These are phyloP conservation scores for Pterocarpus santalinus DNA, from an alignment of 306 rosid species.

Conservation along the genomic window DNA sequence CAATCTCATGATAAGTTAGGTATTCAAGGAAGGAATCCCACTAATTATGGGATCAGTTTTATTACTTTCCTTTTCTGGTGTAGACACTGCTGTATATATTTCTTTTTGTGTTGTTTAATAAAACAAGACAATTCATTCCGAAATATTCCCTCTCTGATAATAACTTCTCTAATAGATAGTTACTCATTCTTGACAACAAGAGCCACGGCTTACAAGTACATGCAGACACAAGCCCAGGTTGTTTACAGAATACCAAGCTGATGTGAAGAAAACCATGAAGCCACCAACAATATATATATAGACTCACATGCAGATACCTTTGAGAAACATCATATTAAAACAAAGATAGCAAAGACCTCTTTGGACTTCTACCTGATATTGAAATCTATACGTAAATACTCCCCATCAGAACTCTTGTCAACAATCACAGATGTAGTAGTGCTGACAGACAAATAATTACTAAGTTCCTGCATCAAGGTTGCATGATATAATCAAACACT, in stretches of 20 bases:
- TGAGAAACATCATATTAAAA: slow-evolving; percentile 36
- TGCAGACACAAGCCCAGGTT: slow-evolving; percentile 12
- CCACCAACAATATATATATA: slow-evolving; percentile 6
- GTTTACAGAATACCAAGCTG: slow-evolving; percentile 27
- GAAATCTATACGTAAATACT: slow-evolving; percentile 87
- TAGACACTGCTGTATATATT: too few relatives aligned
- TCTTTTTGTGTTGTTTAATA: too few relatives aligned
- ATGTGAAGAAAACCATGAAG: slow-evolving; percentile 23
- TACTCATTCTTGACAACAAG: slow-evolving; percentile 4
- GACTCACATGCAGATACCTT: background rate
- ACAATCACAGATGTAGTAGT: slow-evolving; percentile 90
- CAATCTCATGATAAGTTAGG: too few relatives aligned
- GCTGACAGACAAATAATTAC: slow-evolving; percentile 75
- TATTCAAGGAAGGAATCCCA: too few relatives aligned
- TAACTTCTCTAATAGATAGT: slow-evolving; percentile 14
- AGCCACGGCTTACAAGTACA: slow-evolving; percentile 29
- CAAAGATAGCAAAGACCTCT: slow-evolving; percentile 36
- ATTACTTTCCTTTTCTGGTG: too few relatives aligned
- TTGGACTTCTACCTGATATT: slow-evolving; percentile 78
- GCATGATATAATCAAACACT: slow-evolving; percentile 33
- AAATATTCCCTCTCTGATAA: too few relatives aligned
- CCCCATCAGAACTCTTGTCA: slow-evolving; percentile 93
- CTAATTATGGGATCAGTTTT: too few relatives aligned
- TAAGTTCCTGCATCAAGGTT: slow-evolving; percentile 78
- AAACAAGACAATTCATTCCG: too few relatives aligned